Percentiles rank a stretch among this genome's conserved stretches.
These are phyloP conservation scores for Raffaelea albimanens DNA, from an alignment of 2,329 filamentous ascomycete species.

Conservation along the genomic window DNA sequence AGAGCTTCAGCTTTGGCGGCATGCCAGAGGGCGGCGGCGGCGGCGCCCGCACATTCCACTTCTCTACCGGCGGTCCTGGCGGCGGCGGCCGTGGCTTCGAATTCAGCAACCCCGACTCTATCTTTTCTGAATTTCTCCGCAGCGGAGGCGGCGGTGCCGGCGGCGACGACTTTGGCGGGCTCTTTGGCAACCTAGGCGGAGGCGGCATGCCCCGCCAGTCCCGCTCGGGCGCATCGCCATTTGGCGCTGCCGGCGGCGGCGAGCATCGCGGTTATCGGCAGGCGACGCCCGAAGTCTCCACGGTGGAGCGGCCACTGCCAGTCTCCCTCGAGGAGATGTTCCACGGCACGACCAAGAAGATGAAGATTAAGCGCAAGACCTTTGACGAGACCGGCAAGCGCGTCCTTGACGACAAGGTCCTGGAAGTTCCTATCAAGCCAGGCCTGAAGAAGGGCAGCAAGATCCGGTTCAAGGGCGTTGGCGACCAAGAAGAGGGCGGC, in stretches of 20 bases:
- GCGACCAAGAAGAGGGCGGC: constrained; percentile 92
- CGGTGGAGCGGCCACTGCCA: constrained; percentile 75
- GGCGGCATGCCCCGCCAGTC: constrained; percentile 8
- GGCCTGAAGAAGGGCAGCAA: constrained; percentile 95
- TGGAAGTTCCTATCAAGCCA: constrained; percentile 92
- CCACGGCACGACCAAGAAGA: constrained; percentile 83
- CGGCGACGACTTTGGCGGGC: constrained; percentile 39
- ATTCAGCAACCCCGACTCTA: constrained; percentile 74
- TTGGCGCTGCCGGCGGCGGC: constrained; percentile 12
- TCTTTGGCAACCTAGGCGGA: constrained; percentile 40
- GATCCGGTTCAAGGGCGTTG: constrained; percentile 97
- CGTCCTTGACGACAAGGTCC: constrained; percentile 75
- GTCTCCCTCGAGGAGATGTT: constrained; percentile 83
- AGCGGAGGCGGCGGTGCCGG: constrained; percentile 37
- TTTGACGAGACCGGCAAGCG: constrained; percentile 82
- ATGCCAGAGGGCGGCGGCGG: constrained; percentile 48
- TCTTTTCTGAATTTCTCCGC: constrained; percentile 75
- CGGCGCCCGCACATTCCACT: constrained; percentile 51
- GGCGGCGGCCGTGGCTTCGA: constrained; percentile 58
- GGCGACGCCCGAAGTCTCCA: constrained; percentile 77
- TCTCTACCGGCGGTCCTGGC: constrained; percentile 45
- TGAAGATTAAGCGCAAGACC: constrained; percentile 96
- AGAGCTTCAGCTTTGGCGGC: constrained; percentile 14
- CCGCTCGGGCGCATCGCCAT: constrained; percentile 1
- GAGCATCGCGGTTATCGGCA: constrained; percentile 32